Evolutionary conservation across 441 rosid genomes (phyloP).

Genomic region (Gossypium aridum): DNA sequence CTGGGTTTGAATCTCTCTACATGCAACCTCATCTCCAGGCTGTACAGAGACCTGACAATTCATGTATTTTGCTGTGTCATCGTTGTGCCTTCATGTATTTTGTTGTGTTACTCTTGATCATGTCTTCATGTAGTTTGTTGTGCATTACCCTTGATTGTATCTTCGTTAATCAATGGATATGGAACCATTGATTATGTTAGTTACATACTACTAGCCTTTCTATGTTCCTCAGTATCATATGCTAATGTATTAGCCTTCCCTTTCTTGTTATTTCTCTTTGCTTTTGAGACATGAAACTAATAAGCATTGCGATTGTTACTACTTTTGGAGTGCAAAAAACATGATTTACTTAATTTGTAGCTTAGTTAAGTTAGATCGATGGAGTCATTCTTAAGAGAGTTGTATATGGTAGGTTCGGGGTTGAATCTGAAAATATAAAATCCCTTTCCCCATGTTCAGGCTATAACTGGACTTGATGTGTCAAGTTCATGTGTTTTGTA

Average conservation of each 20-base stretch:
- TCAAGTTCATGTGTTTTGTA: no score
- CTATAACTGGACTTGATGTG: no score
- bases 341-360: background rate
- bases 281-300: background rate
- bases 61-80: background rate
- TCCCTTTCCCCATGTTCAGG: background rate
- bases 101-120: background rate
- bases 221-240: background rate
- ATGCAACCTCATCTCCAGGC: no score
- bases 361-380: background rate
- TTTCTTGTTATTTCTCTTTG: background rate
- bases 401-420: background rate
- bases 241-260: background rate
- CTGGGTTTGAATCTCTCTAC: background rate
- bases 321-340: no score
- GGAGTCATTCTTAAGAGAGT: background rate
- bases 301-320: background rate
- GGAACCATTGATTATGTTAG: background rate
- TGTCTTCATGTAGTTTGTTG: background rate
- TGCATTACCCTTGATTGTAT: background rate
- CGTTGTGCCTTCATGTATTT: background rate
- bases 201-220: background rate
- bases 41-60: background rate
- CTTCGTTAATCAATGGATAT: constrained; percentile 34
- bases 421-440: no score